Evolutionary conservation across 2,329 filamentous ascomycete genomes (phyloP).

Genomic region (Mollisiaceae sp.): DNA sequence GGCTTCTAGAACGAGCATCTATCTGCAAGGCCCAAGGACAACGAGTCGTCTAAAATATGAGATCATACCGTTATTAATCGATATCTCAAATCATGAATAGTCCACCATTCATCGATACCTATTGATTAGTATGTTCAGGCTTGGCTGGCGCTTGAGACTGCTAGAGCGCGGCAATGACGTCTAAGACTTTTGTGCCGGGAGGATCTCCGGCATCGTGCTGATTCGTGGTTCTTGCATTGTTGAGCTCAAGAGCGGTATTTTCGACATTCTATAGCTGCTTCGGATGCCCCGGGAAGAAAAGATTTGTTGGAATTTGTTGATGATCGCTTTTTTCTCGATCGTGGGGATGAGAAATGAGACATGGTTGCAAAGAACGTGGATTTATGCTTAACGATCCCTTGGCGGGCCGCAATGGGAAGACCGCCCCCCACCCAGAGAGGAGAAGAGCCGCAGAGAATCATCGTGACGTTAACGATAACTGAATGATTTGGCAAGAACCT

Average conservation of each 20-base stretch:
- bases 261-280: neutral
- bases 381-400: neutral
- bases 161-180: slow-evolving; percentile 16
- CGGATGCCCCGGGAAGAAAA: neutral
- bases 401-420: too few species aligned
- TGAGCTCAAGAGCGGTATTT: neutral
- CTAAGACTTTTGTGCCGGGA: slow-evolving; percentile 5
- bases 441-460: too few species aligned
- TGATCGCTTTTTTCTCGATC: neutral
- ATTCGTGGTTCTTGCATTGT: neutral
- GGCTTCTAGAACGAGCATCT: neutral
- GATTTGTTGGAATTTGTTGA: neutral
- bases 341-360: neutral
- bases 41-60: slow-evolving; percentile 1
- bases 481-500: too few species aligned
- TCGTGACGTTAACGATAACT: too few species aligned
- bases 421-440: too few species aligned
- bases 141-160: neutral
- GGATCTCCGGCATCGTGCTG: neutral
- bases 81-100: neutral
- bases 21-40: neutral
- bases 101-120: neutral
- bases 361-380: neutral
- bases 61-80: neutral
- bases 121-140: slow-evolving; percentile 1